Conservation (phyloP, 2,329 filamentous ascomycete genomes). For the Elsinoe perseae region DNA sequence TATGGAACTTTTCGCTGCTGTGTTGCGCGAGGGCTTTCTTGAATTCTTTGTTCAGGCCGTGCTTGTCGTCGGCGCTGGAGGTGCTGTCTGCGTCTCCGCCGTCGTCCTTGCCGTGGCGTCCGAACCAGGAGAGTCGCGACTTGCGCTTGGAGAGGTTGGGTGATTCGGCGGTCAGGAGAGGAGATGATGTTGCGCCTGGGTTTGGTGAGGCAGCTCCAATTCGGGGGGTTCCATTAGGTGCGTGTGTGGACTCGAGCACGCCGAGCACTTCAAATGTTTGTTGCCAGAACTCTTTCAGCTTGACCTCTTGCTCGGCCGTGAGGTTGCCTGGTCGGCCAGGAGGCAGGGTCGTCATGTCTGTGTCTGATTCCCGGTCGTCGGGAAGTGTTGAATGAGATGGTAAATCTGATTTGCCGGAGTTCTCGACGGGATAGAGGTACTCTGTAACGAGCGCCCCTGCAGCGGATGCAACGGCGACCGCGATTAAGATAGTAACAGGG, state of each 20-base stretch:
- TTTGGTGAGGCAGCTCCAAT: slow-evolving; percentile 16
- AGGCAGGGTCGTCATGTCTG: slow-evolving; percentile 34
- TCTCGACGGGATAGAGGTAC: slow-evolving; percentile 14
- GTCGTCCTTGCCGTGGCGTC: slow-evolving; percentile 35
- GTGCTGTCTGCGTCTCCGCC: slow-evolving; percentile 29
- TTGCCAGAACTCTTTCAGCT: slow-evolving; percentile 80
- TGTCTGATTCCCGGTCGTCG: neutral
- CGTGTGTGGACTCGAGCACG: slow-evolving; percentile 32
- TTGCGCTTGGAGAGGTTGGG: slow-evolving; percentile 52
- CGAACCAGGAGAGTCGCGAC: slow-evolving; percentile 63
- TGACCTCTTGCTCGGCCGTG: slow-evolving; percentile 80
- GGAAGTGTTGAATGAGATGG: neutral
- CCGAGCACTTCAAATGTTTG: slow-evolving; percentile 69
- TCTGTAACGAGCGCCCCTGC: slow-evolving; percentile 25
- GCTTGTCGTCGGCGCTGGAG: slow-evolving; percentile 68
- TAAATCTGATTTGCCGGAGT: neutral
- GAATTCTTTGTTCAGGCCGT: slow-evolving; percentile 81
- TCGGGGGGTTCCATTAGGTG: slow-evolving; percentile 24
- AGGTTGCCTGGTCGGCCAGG: slow-evolving; percentile 77
- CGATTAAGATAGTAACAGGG: slow-evolving; percentile 23
- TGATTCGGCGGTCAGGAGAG: neutral
- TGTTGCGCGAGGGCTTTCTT: slow-evolving; percentile 70
- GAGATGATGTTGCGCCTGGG: slow-evolving; percentile 6
- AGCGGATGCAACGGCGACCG: slow-evolving; percentile 29
- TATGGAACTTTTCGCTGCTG: slow-evolving; percentile 68